These are phyloP conservation scores for Fusarium concolor DNA, from an alignment of 2,329 filamentous ascomycete genomes.

Conservation along the genomic window DNA sequence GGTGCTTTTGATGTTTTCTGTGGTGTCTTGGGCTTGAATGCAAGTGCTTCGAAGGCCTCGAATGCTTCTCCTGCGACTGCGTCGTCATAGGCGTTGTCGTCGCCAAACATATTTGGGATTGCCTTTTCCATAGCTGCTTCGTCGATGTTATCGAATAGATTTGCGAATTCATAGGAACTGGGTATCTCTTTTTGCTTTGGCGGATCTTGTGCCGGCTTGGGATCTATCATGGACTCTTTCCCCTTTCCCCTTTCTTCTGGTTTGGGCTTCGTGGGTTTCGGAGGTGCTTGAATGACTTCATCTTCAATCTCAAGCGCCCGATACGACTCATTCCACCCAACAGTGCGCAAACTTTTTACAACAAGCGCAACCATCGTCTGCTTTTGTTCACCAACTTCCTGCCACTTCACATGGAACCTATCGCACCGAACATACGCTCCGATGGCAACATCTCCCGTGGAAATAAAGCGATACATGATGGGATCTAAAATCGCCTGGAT, in stretches of 20 bases:
- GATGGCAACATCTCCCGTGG: constrained; percentile 57
- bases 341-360: constrained; percentile 57
- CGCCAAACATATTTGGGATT: constrained; percentile 34
- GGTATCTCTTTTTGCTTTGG: background rate
- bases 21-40: constrained; percentile 13
- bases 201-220: background rate
- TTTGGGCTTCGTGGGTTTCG: background rate
- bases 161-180: background rate
- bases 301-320: constrained; percentile 36
- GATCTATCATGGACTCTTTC: no score
- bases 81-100: constrained; percentile 28
- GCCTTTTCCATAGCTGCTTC: constrained; percentile 50
- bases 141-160: constrained; percentile 4
- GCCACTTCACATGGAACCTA: constrained; percentile 53
- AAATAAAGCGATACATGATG: constrained; percentile 61
- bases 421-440: constrained; percentile 64
- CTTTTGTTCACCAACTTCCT: constrained; percentile 12
- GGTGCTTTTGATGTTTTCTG: background rate
- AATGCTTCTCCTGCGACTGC: constrained; percentile 51
- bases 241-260: no score
- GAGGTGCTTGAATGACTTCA: background rate
- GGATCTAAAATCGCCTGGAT: constrained; percentile 64
- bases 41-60: constrained; percentile 53
- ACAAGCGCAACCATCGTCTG: constrained; percentile 57
- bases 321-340: constrained; percentile 63